These are phyloP conservation scores for Amaranthus palmeri DNA, from an alignment of 148 eudicot genomes.

Conservation along the genomic window DNA sequence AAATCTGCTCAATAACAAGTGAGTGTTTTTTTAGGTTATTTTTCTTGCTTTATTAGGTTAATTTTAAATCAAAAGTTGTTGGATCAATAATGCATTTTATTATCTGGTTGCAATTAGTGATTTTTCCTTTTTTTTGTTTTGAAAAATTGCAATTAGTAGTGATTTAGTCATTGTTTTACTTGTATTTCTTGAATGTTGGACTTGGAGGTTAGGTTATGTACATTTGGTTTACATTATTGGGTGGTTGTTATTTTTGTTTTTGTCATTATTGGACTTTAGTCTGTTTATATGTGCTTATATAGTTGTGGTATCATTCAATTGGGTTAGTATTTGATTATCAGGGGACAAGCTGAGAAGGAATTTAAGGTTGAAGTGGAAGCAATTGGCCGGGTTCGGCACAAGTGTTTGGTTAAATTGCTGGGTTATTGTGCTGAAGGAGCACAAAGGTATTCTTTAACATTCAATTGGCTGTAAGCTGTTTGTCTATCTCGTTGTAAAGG, in stretches of 20 bases:
- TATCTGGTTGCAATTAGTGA: not conserved
- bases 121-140: not conserved
- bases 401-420: conserved; percentile 55
- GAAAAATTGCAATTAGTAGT: not conserved
- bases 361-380: conserved; percentile 70
- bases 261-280: not conserved
- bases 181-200: not conserved
- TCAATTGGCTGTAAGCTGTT: not conserved
- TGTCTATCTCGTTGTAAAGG: not conserved
- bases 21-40: not conserved
- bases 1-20: conserved; percentile 69
- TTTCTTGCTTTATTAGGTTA: not conserved
- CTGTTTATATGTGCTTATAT: not conserved
- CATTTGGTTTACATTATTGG: not conserved
- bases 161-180: not conserved
- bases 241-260: not conserved
- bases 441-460: conserved; percentile 38
- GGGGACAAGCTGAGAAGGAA: conserved; percentile 74
- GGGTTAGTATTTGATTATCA: conserved; percentile 15
- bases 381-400: conserved; percentile 66
- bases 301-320: conserved; percentile 4
- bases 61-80: not conserved
- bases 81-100: not conserved
- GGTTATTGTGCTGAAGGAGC: conserved; percentile 80
- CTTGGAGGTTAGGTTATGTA: too few relatives aligned